Percentiles rank a stretch among this genome's conserved stretches.
These are phyloP conservation scores for Selenicereus undatus DNA, from an alignment of 148 eudicot genomes.

Conservation along the genomic window DNA sequence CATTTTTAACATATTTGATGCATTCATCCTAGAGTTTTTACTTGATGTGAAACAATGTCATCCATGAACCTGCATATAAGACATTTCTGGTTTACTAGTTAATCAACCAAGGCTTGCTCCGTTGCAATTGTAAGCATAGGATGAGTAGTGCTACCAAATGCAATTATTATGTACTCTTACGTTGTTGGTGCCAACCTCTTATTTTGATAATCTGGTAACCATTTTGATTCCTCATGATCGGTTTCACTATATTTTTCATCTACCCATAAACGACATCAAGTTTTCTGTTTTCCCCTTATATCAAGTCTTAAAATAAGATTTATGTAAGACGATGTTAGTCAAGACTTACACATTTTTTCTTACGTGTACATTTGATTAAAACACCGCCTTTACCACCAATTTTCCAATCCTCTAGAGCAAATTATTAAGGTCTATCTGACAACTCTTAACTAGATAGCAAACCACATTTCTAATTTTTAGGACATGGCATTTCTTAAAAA, in stretches of 20 bases:
- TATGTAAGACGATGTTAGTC: too few relatives aligned
- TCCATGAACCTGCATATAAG: neutral
- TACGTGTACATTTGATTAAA: too few relatives aligned
- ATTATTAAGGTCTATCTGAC: too few relatives aligned
- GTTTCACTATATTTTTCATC: neutral
- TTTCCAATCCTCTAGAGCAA: too few relatives aligned
- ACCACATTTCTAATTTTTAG: too few relatives aligned
- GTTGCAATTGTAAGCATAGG: neutral
- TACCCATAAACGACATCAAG: neutral
- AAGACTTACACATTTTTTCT: too few relatives aligned
- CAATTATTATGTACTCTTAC: neutral
- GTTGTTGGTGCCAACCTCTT: neutral
- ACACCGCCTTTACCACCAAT: too few relatives aligned
- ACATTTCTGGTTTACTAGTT: neutral
- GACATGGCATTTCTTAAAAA: too few relatives aligned
- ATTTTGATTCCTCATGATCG: slow-evolving; percentile 1
- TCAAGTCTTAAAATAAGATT: too few relatives aligned
- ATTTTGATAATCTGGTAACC: neutral
- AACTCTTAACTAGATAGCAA: too few relatives aligned
- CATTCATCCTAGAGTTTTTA: neutral
- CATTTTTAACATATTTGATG: too few relatives aligned
- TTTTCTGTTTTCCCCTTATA: too few relatives aligned
- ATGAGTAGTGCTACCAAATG: neutral
- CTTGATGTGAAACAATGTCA: neutral
- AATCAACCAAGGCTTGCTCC: neutral